A percentile compares a stretch with the other conserved stretches of the same genome.
These are phyloP conservation scores for Penicillium sp. DNA, from an alignment of 2,329 filamentous ascomycete genomes.

Conservation along the genomic window DNA sequence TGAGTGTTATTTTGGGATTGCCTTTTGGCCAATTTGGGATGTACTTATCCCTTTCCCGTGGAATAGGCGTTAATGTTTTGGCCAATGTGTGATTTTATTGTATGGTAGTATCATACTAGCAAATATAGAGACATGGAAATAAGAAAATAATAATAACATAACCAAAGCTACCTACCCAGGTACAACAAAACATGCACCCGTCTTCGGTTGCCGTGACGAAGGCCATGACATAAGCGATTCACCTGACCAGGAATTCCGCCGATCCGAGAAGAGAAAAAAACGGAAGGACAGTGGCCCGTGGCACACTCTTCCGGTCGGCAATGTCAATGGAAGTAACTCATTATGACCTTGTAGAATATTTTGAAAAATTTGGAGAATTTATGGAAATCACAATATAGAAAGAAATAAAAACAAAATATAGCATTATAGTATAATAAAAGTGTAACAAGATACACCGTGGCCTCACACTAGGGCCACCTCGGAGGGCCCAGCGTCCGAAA, in stretches of 20 bases:
- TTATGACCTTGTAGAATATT: neutral
- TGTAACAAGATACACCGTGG: conserved; percentile 20
- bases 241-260: conserved; percentile 35
- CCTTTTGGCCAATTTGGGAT: neutral
- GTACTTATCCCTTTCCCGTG: neutral
- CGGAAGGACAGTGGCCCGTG: conserved; percentile 29
- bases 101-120: neutral
- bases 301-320: conserved; percentile 10
- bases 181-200: neutral
- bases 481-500: conserved; percentile 42
- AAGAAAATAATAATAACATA: neutral
- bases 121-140: neutral
- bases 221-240: conserved; percentile 35
- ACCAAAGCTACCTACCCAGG: too few species aligned
- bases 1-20: neutral
- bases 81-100: neutral
- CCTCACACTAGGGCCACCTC: conserved; percentile 41
- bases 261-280: conserved; percentile 41
- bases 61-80: neutral
- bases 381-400: neutral
- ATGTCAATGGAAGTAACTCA: conserved; percentile 1
- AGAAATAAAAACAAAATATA: neutral
- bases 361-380: neutral
- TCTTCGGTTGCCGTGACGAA: conserved; percentile 37
- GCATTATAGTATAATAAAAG: neutral